These are phyloP conservation scores for Aspergillus affinis DNA, from an alignment of 495 filamentous ascomycete genomes.

Conservation along the genomic window DNA sequence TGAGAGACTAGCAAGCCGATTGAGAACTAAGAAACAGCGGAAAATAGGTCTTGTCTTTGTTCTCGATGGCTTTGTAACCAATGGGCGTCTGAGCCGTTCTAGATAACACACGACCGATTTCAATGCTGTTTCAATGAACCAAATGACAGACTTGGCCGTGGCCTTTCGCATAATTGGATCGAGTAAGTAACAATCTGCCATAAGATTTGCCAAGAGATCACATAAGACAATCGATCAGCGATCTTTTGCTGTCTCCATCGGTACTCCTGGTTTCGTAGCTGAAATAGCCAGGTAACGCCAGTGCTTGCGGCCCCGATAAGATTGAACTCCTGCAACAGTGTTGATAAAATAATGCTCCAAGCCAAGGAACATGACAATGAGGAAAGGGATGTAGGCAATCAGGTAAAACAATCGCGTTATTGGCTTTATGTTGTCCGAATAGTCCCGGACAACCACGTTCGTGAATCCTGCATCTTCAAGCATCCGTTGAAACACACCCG, in stretches of 20 bases:
- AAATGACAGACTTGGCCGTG: no score
- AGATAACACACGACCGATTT: no score
- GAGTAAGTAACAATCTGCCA: no score
- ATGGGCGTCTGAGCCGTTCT: no score
- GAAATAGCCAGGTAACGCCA: conserved; percentile 39
- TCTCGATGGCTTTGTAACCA: no score
- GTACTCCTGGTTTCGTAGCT: conserved; percentile 29
- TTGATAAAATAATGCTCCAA: conserved; percentile 49
- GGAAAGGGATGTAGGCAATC: conserved; percentile 50
- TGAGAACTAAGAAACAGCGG: no score
- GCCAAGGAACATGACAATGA: conserved; percentile 47
- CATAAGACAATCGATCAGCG: no score
- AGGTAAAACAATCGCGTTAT: conserved; percentile 53
- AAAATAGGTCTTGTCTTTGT: no score
- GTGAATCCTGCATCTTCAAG: conserved; percentile 51
- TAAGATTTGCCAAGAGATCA: no score
- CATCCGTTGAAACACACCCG: conserved; percentile 34
- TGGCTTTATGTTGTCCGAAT: conserved; percentile 50
- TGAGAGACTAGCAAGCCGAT: no score
- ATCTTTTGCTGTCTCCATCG: conserved; percentile 4
- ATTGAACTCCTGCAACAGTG: conserved; percentile 44
- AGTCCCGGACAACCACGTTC: conserved; percentile 46
- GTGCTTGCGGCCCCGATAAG: conserved; percentile 31
- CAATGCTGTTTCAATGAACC: no score
- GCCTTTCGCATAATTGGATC: no score